Percentiles rank a stretch among this genome's conserved stretches.
These are phyloP conservation scores for Crucibulum laeve DNA, from an alignment of 768 basidiomycete species.

Conservation along the genomic window DNA sequence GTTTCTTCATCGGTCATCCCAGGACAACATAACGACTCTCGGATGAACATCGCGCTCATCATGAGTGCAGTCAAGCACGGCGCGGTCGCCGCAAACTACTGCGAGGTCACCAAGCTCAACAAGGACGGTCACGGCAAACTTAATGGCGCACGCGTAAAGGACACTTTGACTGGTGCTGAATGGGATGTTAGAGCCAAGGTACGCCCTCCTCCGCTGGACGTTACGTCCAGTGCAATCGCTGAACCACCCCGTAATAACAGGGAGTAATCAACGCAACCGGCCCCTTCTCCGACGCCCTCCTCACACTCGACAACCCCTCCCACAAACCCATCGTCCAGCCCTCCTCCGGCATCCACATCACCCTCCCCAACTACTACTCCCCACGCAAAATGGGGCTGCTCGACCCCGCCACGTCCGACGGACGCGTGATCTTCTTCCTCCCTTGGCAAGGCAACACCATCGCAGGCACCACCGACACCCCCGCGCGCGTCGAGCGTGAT, in stretches of 20 bases:
- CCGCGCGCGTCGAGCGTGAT: slow-evolving; percentile 63
- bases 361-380: slow-evolving; percentile 95
- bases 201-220: slow-evolving; percentile 2
- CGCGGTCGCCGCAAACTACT: slow-evolving; percentile 85
- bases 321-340: slow-evolving; percentile 89
- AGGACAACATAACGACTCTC: slow-evolving; percentile 98
- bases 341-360: slow-evolving; percentile 93
- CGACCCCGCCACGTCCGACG: slow-evolving; percentile 93
- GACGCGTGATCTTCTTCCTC: slow-evolving; percentile 97
- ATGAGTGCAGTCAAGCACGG: slow-evolving; percentile 94
- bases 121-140: slow-evolving; percentile 66
- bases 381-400: slow-evolving; percentile 93
- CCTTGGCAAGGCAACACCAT: slow-evolving; percentile 99
- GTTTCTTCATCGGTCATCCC: not conserved
- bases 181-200: slow-evolving; percentile 83
- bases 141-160: slow-evolving; percentile 70
- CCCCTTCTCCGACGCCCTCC: slow-evolving; percentile 84
- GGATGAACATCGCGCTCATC: slow-evolving; percentile 95
- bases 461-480: slow-evolving; percentile 93
- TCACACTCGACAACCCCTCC: slow-evolving; percentile 71
- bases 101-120: slow-evolving; percentile 74
- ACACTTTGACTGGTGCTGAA: slow-evolving; percentile 78
- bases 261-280: slow-evolving; percentile 97
- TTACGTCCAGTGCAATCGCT: not conserved
- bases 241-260: slow-evolving; percentile 24